Base-by-base conservation (phyloP, 2,329 filamentous ascomycete species). In the Didymella exigua region DNA sequence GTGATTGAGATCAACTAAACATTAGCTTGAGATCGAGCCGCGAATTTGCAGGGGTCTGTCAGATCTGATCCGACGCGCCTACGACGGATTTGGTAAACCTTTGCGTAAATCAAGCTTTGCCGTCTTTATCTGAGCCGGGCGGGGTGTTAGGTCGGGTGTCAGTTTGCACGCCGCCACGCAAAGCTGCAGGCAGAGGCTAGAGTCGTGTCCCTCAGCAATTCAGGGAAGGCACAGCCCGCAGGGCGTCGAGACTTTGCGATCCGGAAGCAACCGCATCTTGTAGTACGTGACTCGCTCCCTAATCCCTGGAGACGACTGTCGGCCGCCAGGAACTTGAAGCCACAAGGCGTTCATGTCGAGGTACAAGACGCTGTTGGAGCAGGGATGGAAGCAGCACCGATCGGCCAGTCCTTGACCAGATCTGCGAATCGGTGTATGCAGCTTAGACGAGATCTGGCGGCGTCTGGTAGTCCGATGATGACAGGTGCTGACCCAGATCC, bases 1-100 rank as follows among this genome's bases (percentile, higher is more conserved):
- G 60, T 67, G 66, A 71, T 68, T 60, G 57, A 59, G 48, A 63
- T 60, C 55, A 63, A 62, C 68, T 71, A 69, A 67, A 61, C 57
- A 62, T 60, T 68, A 66, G 61, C 62, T 49, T 56, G 48, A 63
- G 59, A 68, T 69, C 64, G 61, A 69, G 62, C 56, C 64, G 66
- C 60, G 59, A 47, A 42, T 63, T 65, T 69, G 69, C 63, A 58
- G 61, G 60, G 61, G 60, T 59, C 54, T 50, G 52, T 61, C 52
- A 56, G 59, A 54, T 59, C 60, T 52, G 56, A 58, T 59, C 58
- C 53, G 49, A 59, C 43, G 55, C 62, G 49, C 62, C 64, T 61
- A 61, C 58, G 59, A 68, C 67, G 56, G 49, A 68, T 68, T 58
- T 48, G 65, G 69, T 49, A 71, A 56, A 62, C 45, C 18, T 55